A percentile compares a stretch with the other conserved stretches of the same genome.
Conservation (phyloP, 73 alveolate species). For the Halteria grandinella region DNA sequence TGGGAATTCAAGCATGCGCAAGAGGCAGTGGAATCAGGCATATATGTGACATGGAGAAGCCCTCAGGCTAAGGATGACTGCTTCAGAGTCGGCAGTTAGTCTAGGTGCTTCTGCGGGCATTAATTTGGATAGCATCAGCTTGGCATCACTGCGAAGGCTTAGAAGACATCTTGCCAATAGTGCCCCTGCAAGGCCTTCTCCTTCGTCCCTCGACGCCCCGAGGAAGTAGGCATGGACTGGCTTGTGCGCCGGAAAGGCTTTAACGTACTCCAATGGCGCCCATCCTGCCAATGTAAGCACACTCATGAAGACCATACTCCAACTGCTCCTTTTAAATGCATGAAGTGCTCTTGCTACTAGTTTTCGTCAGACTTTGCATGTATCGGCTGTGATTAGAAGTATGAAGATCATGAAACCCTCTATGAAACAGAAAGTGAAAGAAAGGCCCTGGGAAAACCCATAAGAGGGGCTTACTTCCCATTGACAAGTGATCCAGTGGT, state of each 20-base stretch:
- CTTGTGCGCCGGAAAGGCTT: slow-evolving; percentile 96
- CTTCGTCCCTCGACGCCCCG: slow-evolving; percentile 98
- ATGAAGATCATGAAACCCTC: slow-evolving; percentile 96
- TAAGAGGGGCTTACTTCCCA: slow-evolving; percentile 91
- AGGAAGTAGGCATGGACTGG: slow-evolving; percentile 97
- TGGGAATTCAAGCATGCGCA: slow-evolving; percentile 86
- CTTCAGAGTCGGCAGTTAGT: slow-evolving; percentile 79
- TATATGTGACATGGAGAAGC: slow-evolving; percentile 79
- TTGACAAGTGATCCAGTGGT: slow-evolving; percentile 91
- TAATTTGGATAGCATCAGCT: slow-evolving; percentile 63
- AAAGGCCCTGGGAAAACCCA: slow-evolving; percentile 83
- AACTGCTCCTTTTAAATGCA: slow-evolving; percentile 86
- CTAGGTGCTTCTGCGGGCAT: slow-evolving; percentile 93
- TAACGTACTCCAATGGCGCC: slow-evolving; percentile 90
- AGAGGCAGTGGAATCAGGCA: slow-evolving; percentile 78
- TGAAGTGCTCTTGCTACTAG: slow-evolving; percentile 88
- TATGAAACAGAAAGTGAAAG: slow-evolving; percentile 96
- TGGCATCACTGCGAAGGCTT: slow-evolving; percentile 53
- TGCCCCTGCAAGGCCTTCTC: slow-evolving; percentile 92
- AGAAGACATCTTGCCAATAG: slow-evolving; percentile 78
- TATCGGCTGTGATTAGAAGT: slow-evolving; percentile 91
- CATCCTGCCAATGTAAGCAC: slow-evolving; percentile 96
- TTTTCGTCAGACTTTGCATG: slow-evolving; percentile 95
- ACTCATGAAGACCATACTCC: slow-evolving; percentile 96
- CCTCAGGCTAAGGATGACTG: slow-evolving; percentile 75